Percentiles rank a stretch among this genome's conserved stretches.
These are phyloP conservation scores for Penicillium palitans DNA, from an alignment of 2,329 filamentous ascomycete genomes.

Conservation along the genomic window DNA sequence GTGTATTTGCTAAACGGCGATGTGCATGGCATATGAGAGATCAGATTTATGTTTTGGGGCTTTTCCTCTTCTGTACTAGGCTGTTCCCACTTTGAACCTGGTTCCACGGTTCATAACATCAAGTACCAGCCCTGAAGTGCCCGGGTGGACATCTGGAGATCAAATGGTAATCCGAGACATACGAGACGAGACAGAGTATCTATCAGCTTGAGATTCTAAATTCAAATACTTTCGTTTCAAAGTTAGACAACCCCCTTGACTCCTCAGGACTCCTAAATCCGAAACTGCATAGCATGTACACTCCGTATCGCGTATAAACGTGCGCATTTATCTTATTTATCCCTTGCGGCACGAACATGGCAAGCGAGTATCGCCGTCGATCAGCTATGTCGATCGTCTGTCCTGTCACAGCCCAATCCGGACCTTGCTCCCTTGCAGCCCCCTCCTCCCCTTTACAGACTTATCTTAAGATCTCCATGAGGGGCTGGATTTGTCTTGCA, in stretches of 20 bases:
- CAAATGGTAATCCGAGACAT: background rate
- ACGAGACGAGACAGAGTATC: background rate
- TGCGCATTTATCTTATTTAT: conserved; percentile 14
- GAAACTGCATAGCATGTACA: background rate
- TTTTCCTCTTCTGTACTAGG: conserved; percentile 9
- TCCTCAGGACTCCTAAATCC: background rate
- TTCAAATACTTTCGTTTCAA: background rate
- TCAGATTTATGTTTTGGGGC: conserved; percentile 18
- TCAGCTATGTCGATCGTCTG: conserved; percentile 4
- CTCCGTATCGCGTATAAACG: conserved; percentile 5
- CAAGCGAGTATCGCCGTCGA: conserved; percentile 7
- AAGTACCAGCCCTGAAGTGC: background rate
- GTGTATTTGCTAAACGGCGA: conserved; percentile 4
- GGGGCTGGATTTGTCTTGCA: conserved; percentile 6
- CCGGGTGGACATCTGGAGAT: background rate
- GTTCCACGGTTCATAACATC: conserved; percentile 1
- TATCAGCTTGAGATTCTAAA: background rate
- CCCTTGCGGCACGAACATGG: conserved; percentile 20
- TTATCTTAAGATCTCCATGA: background rate
- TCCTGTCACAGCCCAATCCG: conserved; percentile 20
- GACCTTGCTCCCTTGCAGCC: conserved; percentile 11
- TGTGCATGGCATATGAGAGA: conserved; percentile 27
- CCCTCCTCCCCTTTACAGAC: background rate
- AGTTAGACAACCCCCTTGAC: background rate
- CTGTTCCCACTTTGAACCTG: background rate